phyloP scores from a whole-genome alignment of 305 asterid species.

The Solanum aculeatissimum region DNA sequence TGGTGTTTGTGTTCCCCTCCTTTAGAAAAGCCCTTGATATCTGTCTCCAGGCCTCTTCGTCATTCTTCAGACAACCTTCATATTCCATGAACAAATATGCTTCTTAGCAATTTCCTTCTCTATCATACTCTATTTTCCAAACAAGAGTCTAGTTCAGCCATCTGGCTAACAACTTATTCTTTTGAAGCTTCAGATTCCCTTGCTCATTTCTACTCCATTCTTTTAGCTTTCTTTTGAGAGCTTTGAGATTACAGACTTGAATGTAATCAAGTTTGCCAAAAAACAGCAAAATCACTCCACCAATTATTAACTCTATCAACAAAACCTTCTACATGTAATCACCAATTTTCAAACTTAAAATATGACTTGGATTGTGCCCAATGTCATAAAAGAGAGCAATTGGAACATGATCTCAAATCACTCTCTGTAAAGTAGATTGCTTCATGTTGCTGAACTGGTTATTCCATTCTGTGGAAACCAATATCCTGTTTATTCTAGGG shows the following conservation, averaged over 20 bases:
- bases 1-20: background rate
- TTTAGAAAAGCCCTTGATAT: background rate
- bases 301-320: background rate
- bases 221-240: background rate
- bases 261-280: background rate
- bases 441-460: background rate
- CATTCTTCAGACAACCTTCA: background rate
- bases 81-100: background rate
- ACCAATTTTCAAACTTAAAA: background rate
- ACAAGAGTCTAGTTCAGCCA: background rate
- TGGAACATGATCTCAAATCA: background rate
- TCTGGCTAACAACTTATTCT: background rate
- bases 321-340: background rate
- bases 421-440: background rate
- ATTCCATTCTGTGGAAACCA: background rate
- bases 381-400: background rate
- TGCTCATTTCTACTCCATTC: background rate
- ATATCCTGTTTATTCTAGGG: background rate
- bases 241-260: background rate
- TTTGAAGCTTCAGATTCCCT: background rate
- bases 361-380: too few species aligned
- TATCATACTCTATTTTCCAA: background rate
- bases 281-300: background rate
- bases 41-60: background rate
- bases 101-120: background rate